Base-by-base conservation (phyloP, 2,329 filamentous ascomycete species). In the Colletotrichum phormii region DNA sequence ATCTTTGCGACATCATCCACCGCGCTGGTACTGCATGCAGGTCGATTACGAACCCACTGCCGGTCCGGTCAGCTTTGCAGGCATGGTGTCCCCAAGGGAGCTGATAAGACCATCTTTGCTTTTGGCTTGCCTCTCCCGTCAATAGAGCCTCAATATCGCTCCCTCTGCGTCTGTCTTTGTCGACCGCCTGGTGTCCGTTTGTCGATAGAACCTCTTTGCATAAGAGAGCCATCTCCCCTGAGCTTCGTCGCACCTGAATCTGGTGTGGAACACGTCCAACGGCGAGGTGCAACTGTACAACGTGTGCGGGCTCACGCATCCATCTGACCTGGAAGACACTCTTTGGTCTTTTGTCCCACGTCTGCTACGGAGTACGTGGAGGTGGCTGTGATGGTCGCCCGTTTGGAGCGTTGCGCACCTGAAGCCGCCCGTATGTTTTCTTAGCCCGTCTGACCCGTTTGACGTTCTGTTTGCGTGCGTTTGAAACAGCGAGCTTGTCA, bases 1-100 rank as follows among this genome's bases (percentile, higher is more conserved):
- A 49, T 49, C 70, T 63, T 69, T 58, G 71, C 66, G 71, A 73
- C n/a, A n/a, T n/a, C 66, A 61, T 73, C 58, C 58, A 61, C 70
- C 60, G 55, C 67, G 67, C 54, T 73, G 71, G 59, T 66, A 64
- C 66, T 71, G 57, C 65, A 64, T 72, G 61, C 49, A 70, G 66
- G 54, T 24, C 57, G 71, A 71, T 70, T 71, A 73, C 61, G 67
- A 65, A 57, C 60, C 55, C 67, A 57, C 53, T 22, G 46, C 42
- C 22, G 15, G 42, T 49, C 55, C 33, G 51, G 64, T 61, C 70
- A 72, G 65, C 70, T 72, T 59, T 55, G 60, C 60, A 57, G 66
- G 54, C 54, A 55, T 51, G 54, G 12, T 59, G 29, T 70, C 60
- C 60, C 60, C 60, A 62, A 73, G 55, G 67, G 71, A 61, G 46